Evolutionary conservation across 441 rosid genomes (phyloP).

Genomic region (Brassica balearica): DNA sequence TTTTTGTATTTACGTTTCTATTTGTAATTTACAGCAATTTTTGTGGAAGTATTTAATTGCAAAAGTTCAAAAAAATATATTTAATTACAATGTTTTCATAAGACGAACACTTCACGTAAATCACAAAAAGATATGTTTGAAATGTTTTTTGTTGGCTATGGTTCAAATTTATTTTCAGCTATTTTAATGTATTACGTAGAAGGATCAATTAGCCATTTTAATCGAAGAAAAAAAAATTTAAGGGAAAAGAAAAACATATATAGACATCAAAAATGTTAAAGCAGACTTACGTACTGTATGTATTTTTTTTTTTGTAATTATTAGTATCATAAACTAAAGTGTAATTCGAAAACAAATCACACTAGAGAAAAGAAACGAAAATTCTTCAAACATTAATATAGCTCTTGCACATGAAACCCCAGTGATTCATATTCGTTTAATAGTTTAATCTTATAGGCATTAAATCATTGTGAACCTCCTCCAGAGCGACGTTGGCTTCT

Average conservation of each 20-base stretch:
- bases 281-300: no score
- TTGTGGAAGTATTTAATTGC: neutral
- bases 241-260: no score
- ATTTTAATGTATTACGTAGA: neutral
- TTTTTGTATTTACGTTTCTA: neutral
- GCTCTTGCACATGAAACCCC: conserved; percentile 12
- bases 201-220: neutral
- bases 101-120: neutral
- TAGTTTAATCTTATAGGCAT: conserved; percentile 11
- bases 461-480: conserved; percentile 32
- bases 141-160: neutral
- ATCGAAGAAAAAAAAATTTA: neutral
- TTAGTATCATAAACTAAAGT: no score
- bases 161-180: neutral
- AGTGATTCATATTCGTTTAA: conserved; percentile 7
- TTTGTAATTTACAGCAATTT: neutral
- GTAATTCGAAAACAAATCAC: no score
- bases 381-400: no score
- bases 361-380: no score
- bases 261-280: no score
- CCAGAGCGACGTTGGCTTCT: conserved; percentile 18
- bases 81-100: neutral
- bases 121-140: neutral
- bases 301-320: no score
- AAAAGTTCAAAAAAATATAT: neutral